Evolutionary conservation across 2,329 filamentous ascomycete genomes (phyloP), one percentile per base, ranked within the genome.

Genomic region (Dactylella cylindrospora): DNA sequence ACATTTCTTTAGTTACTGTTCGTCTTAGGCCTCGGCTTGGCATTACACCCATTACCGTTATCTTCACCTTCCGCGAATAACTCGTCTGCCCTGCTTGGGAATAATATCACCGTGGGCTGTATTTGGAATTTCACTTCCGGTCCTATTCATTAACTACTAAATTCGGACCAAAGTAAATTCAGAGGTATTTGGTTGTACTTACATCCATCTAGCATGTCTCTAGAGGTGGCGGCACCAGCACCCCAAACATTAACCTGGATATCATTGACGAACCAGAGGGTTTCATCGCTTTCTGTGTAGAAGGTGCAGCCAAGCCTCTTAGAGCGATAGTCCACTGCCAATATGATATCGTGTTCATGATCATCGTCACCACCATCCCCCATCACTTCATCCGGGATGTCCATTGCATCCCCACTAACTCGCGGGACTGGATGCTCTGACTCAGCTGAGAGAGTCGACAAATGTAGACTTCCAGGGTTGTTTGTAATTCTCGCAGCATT

Each of bases 281-380:
- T 69, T 38, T 66, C 53, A 17, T 67, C 66, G 2, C 60, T 25
- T n/a, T 61, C 49, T 2, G 65, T 69, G 32, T 67, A 69, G 45
- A 69, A 68, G 2, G 67, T 64, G 36, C 68, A 69, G 2, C 68
- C 68, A 10, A 69, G 59, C 23, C 66, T 67, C 9, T 41, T 35
- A 2, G 66, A 65, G 32, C 51, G 60, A 7, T 66, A 65, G 38
- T 69, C 68, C 9, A 69, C 47, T 6, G 67, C 68, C 67, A 68
- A 67, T 13, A 69, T 66, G 12, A 69, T 46, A 28, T 64, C 66
- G 38, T 66, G 64, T 3, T 45, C 60, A 12, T 60, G 50, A 9
- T 67, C 64, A 2, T 50, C 55, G 7, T 62, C 73, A 84, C 88
- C 72, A 81, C 81, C 68, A 88, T 80, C 84, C n/a, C n/a, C n/a